These are phyloP conservation scores for Echites panduratus DNA, from an alignment of 257 asterid genomes.

Conservation along the genomic window DNA sequence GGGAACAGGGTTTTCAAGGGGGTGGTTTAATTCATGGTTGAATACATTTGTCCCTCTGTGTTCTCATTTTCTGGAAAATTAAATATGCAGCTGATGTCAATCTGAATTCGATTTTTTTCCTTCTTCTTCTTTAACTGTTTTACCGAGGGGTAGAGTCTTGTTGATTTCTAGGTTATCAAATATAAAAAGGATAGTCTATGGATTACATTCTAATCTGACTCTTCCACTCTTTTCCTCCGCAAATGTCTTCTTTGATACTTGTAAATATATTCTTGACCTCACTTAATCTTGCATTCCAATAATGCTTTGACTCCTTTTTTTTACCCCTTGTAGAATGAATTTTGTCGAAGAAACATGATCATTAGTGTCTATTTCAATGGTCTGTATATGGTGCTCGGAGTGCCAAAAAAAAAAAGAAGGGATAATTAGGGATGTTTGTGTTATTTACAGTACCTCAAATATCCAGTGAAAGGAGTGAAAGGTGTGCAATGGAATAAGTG, in stretches of 20 bases:
- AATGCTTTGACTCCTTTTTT: background rate
- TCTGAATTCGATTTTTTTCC: background rate
- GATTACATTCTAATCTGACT: background rate
- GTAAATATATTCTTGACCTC: background rate
- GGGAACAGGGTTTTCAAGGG: background rate
- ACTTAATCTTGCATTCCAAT: background rate
- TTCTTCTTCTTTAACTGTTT: background rate
- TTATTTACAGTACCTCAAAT: background rate
- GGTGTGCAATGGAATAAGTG: background rate
- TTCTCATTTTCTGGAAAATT: background rate
- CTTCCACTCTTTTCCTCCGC: background rate
- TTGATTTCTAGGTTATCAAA: background rate
- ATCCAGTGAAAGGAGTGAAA: background rate
- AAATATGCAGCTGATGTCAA: no score
- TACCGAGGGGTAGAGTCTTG: background rate
- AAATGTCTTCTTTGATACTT: background rate
- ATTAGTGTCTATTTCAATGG: background rate
- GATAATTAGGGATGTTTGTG: background rate
- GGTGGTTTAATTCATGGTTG: background rate
- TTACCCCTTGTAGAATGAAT: background rate
- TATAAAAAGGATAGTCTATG: background rate
- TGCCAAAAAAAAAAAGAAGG: background rate
- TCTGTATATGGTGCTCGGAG: background rate
- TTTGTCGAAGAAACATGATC: background rate
- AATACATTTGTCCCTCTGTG: background rate